Evolutionary conservation across 768 basidiomycete species (phyloP).

Genomic region (Infundibulicybe gibba): DNA sequence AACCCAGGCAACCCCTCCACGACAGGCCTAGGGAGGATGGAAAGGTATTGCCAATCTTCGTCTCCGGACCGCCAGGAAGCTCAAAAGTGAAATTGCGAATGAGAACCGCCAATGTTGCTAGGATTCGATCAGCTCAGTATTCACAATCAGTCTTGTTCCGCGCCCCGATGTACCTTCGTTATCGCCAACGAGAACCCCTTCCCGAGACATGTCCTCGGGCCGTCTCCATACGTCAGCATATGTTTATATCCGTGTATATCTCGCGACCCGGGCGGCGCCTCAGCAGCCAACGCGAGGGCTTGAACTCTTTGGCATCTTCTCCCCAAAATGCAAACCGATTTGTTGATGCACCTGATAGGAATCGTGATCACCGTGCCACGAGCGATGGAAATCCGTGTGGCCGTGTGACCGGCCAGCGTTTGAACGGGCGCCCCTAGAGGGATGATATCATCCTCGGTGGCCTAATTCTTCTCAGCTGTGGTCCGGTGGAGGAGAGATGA

Average conservation of each 20-base stretch:
- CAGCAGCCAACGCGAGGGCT: constrained; percentile 63
- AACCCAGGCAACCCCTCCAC: constrained; percentile 28
- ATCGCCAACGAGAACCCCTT: constrained; percentile 43
- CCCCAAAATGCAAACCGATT: constrained; percentile 60
- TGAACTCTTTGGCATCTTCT: constrained; percentile 49
- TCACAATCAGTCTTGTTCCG: not conserved
- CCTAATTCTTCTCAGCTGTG: constrained; percentile 20
- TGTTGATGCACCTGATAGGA: constrained; percentile 44
- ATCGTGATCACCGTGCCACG: constrained; percentile 43
- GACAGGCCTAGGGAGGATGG: constrained; percentile 35
- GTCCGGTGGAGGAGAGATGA: not conserved
- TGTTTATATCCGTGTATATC: constrained; percentile 41
- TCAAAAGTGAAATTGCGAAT: constrained; percentile 39
- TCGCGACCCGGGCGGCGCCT: constrained; percentile 32
- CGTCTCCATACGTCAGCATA: constrained; percentile 26
- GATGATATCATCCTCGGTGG: constrained; percentile 51
- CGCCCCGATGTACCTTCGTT: constrained; percentile 31
- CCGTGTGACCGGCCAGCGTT: constrained; percentile 22
- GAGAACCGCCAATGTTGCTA: constrained; percentile 42
- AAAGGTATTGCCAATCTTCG: constrained; percentile 31
- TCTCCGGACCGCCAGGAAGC: constrained; percentile 33
- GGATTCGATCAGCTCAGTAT: not conserved
- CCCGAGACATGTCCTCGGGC: constrained; percentile 47
- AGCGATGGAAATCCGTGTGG: constrained; percentile 37
- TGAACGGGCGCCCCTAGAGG: constrained; percentile 51